Evolutionary conservation across 805 yeast species (phyloP).

Genomic region (Cyberlindnera maritima): DNA sequence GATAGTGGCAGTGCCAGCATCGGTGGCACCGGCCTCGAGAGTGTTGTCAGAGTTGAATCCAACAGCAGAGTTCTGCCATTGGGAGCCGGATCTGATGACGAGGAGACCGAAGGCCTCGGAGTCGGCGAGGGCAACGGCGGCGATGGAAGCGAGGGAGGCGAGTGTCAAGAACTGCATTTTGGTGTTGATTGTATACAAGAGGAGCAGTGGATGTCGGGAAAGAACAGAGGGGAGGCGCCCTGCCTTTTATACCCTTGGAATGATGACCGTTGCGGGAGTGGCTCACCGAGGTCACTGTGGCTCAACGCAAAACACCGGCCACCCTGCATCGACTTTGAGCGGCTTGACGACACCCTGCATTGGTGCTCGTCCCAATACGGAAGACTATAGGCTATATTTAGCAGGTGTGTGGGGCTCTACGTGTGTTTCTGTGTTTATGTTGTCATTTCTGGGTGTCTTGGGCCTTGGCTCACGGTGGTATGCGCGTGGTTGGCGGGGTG

Average conservation of each 20-base stretch:
- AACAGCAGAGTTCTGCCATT: constrained; percentile 30
- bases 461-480: too few relatives aligned
- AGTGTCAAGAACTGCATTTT: constrained; percentile 25
- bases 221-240: not conserved
- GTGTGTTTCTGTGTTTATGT: too few relatives aligned
- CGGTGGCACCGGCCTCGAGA: constrained; percentile 14
- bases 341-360: too few relatives aligned
- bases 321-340: not conserved
- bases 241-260: too few relatives aligned
- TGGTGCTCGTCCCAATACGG: too few relatives aligned
- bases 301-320: not conserved
- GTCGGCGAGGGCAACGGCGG: constrained; percentile 32
- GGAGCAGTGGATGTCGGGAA: not conserved
- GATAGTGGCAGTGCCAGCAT: constrained; percentile 13
- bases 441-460: too few relatives aligned
- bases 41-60: constrained; percentile 16
- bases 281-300: not conserved
- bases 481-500: too few relatives aligned
- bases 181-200: not conserved
- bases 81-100: constrained; percentile 33
- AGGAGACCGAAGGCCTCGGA: constrained; percentile 36
- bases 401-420: too few relatives aligned
- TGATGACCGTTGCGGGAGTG: not conserved
- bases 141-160: constrained; percentile 26
- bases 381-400: too few relatives aligned